Base-by-base conservation (phyloP, 1,284 basidiomycete genomes). In the Puccinia polysora region DNA sequence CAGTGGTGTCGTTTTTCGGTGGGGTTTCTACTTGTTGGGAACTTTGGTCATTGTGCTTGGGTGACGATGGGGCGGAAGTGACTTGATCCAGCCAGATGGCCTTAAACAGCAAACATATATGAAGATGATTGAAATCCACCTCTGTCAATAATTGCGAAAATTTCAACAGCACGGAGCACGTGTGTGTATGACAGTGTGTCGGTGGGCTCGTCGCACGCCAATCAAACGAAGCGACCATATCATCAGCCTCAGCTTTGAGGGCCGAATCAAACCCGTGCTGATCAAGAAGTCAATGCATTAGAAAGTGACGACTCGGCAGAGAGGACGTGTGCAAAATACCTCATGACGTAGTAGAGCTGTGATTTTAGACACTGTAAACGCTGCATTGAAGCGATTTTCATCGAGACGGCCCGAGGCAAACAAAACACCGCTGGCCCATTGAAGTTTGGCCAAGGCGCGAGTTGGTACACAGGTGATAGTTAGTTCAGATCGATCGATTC, bases 81-180 rank as follows among this genome's bases (percentile, higher is more conserved):
- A 64, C 62, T 45, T 64, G 62, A 64, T 64, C 62, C 14, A 64
- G 47, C 62, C 62, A 64, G 34, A 64, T 64, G n/a, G 62, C 62
- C 50, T 64, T 64, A 32, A 64, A 64, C 15, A 64, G 62, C 23
- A 64, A 30, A n/a, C 45, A 64, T 4, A 64, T 64, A n/a, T 64
- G 47, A 20, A 64, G 49, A 18, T 64, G 62, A 64, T 52, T 64
- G 62, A 64, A 64, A 38, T 64, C 62, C 20, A 64, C 62, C 49
- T 64, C 62, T 10, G 62, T 64, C 49, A 38, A 52, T 32, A 64
- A 45, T 32, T 64, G 43, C 14, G 62, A 64, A 34, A 64, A 64
- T 25, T 64, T 64, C n/a, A 64, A 49, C 25, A 64, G 45, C n/a
- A 52, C 62, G 23, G 62, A 64, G 28, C 62, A 64, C 10, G 49